Percentiles rank a stretch among this genome's conserved stretches.
Conservation (phyloP, 2,329 filamentous ascomycete species). For the Colletotrichum coccodes region DNA sequence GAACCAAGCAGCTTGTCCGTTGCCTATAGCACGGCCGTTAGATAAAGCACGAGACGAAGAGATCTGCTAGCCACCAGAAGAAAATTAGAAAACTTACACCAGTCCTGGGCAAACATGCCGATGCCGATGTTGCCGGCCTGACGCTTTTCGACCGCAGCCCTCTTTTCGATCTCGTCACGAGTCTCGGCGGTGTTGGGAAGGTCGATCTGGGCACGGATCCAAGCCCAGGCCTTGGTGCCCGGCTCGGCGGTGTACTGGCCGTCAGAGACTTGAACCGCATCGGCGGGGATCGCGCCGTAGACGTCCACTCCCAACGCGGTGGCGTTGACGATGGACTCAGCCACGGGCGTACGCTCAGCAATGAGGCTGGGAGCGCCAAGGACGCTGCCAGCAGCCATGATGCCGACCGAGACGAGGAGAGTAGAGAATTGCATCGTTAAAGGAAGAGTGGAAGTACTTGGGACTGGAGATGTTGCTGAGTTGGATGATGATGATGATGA, state of each 20-base stretch:
- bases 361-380: background rate
- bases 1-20: conserved; percentile 30
- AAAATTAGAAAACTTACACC: conserved; percentile 18
- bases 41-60: too few species aligned
- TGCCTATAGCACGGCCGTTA: conserved; percentile 17
- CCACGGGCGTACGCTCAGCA: background rate
- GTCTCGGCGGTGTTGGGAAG: conserved; percentile 7
- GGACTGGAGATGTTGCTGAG: too few species aligned
- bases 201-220: conserved; percentile 36
- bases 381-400: background rate
- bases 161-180: conserved; percentile 14
- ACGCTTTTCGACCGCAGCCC: conserved; percentile 30
- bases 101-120: conserved; percentile 32
- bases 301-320: conserved; percentile 33
- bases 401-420: background rate
- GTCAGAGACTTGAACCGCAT: conserved; percentile 31
- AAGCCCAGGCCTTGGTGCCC: conserved; percentile 34
- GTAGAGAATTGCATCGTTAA: conserved; percentile 4
- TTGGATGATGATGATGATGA: too few species aligned
- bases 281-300: conserved; percentile 32
- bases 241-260: conserved; percentile 36
- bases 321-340: conserved; percentile 22
- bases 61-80: too few species aligned
- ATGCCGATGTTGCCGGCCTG: conserved; percentile 34
- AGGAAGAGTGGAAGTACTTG: too few species aligned